A percentile compares a stretch with the other conserved stretches of the same genome.
phyloP scores from a whole-genome alignment of 2,329 filamentous ascomycete species.

The Aspergillus uvarum region DNA sequence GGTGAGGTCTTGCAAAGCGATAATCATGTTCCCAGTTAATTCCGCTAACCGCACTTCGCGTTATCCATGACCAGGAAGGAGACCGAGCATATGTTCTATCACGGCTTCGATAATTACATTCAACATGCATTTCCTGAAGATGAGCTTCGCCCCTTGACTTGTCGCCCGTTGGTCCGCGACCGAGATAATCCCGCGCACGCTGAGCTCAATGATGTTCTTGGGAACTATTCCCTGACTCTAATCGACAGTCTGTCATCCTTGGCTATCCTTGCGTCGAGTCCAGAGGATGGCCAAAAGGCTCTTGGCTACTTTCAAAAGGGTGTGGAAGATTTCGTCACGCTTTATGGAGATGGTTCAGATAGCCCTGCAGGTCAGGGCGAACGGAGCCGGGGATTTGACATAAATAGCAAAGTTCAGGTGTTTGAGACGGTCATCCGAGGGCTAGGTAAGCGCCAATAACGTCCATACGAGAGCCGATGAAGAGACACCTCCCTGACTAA shows the following conservation, averaged over 20 bases:
- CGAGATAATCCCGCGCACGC: slow-evolving; percentile 74
- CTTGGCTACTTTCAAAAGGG: slow-evolving; percentile 76
- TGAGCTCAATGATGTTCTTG: slow-evolving; percentile 90
- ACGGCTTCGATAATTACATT: slow-evolving; percentile 96
- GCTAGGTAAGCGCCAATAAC: slow-evolving; percentile 38
- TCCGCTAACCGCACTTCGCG: not conserved
- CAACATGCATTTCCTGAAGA: slow-evolving; percentile 91
- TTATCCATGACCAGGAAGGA: slow-evolving; percentile 37
- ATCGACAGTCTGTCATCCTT: slow-evolving; percentile 94
- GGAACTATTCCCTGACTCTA: slow-evolving; percentile 93
- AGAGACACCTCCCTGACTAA: slow-evolving; percentile 6
- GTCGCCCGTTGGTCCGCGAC: slow-evolving; percentile 80
- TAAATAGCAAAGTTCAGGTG: slow-evolving; percentile 97
- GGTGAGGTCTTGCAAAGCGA: slow-evolving; percentile 25
- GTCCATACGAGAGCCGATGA: not conserved
- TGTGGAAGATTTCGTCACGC: slow-evolving; percentile 69
- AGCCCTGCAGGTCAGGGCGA: slow-evolving; percentile 68
- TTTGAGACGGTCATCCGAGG: slow-evolving; percentile 97
- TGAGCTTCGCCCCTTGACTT: slow-evolving; percentile 84
- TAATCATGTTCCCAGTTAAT: not conserved
- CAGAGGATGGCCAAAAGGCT: slow-evolving; percentile 59
- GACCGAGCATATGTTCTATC: slow-evolving; percentile 79
- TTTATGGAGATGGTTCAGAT: slow-evolving; percentile 81
- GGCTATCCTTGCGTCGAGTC: slow-evolving; percentile 76
- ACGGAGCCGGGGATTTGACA: slow-evolving; percentile 78